A percentile compares a stretch with the other conserved stretches of the same genome.
Conservation (phyloP, 2,329 filamentous ascomycete genomes). For the Dactylellina leptospora region DNA sequence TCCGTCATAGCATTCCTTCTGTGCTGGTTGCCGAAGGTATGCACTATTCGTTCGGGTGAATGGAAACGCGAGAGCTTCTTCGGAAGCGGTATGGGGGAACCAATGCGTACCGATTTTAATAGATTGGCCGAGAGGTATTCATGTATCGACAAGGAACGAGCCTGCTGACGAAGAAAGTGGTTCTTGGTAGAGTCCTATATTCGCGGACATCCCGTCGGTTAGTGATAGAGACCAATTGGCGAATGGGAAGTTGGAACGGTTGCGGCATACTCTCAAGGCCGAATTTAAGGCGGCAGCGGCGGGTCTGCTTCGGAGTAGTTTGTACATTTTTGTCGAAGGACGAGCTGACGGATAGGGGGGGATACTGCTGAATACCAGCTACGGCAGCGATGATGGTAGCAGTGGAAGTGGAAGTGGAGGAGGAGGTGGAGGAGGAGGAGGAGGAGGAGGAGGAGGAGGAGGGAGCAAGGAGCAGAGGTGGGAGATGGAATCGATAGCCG, state of each 20-base stretch:
- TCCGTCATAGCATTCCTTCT: constrained; percentile 50
- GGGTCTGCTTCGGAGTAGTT: constrained; percentile 81
- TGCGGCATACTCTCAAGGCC: constrained; percentile 69
- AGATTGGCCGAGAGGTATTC: constrained; percentile 97
- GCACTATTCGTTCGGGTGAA: constrained; percentile 50
- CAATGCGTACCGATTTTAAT: constrained; percentile 70
- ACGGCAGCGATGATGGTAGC: constrained; percentile 52
- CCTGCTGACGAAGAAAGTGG: constrained; percentile 73
- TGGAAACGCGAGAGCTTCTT: constrained; percentile 19
- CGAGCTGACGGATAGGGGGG: too few species aligned
- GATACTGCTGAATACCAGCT: constrained; percentile 45
- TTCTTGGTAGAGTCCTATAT: constrained; percentile 58
- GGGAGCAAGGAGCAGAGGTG: neutral
- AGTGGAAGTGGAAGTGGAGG: constrained; percentile 16
- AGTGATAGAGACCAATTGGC: constrained; percentile 52
- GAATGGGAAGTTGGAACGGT: constrained; percentile 14
- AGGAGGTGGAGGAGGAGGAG: neutral
- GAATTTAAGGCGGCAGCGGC: constrained; percentile 81
- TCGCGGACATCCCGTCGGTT: constrained; percentile 23
- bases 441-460: neutral
- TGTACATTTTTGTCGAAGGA: too few species aligned
- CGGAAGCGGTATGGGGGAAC: constrained; percentile 21
- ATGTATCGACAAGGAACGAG: constrained; percentile 91
- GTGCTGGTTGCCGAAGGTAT: too few species aligned
- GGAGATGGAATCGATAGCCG: too few species aligned